Conservation (phyloP, 2,329 filamentous ascomycete species). For the Diaporthe sp. region DNA sequence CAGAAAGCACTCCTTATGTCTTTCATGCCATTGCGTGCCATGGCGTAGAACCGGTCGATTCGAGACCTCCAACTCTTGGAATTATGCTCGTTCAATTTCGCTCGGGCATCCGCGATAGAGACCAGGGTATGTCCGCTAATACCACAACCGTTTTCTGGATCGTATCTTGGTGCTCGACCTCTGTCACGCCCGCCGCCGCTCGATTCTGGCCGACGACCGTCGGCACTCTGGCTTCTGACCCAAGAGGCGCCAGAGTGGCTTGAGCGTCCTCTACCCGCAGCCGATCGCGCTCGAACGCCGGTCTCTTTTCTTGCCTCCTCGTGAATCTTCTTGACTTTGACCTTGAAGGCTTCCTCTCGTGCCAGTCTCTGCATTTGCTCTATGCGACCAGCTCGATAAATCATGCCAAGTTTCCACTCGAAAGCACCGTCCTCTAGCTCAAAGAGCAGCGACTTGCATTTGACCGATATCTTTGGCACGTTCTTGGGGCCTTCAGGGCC, state of each 20-base stretch:
- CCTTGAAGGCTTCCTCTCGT: conserved; percentile 87
- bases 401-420: conserved; percentile 96
- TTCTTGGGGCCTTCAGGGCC: conserved; percentile 86
- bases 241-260: conserved; percentile 52
- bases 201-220: conserved; percentile 57
- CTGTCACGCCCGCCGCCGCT: conserved; percentile 52
- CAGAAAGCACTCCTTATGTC: conserved; percentile 86
- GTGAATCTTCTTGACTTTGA: conserved; percentile 88
- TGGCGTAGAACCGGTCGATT: conserved; percentile 82
- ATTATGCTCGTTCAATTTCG: conserved; percentile 83
- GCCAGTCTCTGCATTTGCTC: conserved; percentile 93
- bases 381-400: conserved; percentile 88
- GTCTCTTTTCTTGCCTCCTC: conserved; percentile 72
- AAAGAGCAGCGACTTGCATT: conserved; percentile 86
- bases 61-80: conserved; percentile 92
- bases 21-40: conserved; percentile 80
- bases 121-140: conserved; percentile 81
- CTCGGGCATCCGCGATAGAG: conserved; percentile 81
- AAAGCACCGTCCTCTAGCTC: conserved; percentile 97
- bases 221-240: conserved; percentile 70
- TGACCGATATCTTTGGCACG: conserved; percentile 87
- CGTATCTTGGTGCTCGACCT: conserved; percentile 75
- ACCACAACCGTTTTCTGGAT: conserved; percentile 81
- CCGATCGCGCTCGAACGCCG: conserved; percentile 70
- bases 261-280: conserved; percentile 57